Percentiles rank a stretch among this genome's conserved stretches.
Evolutionary conservation across 345 rosid species (phyloP).

Genomic region (Arabis alpina): DNA sequence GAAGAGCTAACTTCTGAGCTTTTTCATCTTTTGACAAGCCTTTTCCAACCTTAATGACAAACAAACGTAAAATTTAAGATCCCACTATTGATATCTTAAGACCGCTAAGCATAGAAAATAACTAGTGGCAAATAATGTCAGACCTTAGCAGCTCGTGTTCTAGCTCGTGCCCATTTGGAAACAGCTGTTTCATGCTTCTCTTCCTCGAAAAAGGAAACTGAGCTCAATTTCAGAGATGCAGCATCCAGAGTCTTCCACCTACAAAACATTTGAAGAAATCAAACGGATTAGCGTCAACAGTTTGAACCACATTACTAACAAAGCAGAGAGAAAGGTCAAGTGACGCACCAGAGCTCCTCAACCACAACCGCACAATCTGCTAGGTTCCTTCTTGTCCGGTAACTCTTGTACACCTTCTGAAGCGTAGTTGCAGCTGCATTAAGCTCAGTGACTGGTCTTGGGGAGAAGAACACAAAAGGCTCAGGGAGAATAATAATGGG

Average conservation of each 20-base stretch:
- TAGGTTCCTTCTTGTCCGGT: conserved; percentile 80
- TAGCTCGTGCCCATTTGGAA: conserved; percentile 66
- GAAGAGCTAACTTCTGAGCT: conserved; percentile 73
- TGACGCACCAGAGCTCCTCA: conserved; percentile 71
- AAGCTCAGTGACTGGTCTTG: conserved; percentile 61
- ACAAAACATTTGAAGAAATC: neutral
- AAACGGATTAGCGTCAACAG: conserved; percentile 23
- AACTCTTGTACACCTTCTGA: conserved; percentile 91
- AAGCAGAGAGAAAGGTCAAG: conserved; percentile 21
- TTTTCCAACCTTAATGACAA: conserved; percentile 58
- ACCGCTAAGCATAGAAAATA: neutral
- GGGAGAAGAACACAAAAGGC: conserved; percentile 54
- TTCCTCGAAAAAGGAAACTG: conserved; percentile 59
- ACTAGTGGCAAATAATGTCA: neutral
- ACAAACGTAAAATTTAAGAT: conserved; percentile 4
- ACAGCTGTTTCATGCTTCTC: conserved; percentile 65
- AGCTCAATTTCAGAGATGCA: conserved; percentile 55
- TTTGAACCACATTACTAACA: conserved; percentile 17
- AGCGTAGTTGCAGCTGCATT: conserved; percentile 79
- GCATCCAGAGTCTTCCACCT: conserved; percentile 79
- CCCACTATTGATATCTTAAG: neutral
- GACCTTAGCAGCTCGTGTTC: conserved; percentile 71
- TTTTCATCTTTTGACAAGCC: conserved; percentile 73
- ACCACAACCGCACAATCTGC: conserved; percentile 79
- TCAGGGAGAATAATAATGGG: conserved; percentile 55